Percentiles rank a stretch among this genome's conserved stretches.
phyloP scores from a whole-genome alignment of 2,329 filamentous ascomycete species.

The Mollisiaceae sp. region DNA sequence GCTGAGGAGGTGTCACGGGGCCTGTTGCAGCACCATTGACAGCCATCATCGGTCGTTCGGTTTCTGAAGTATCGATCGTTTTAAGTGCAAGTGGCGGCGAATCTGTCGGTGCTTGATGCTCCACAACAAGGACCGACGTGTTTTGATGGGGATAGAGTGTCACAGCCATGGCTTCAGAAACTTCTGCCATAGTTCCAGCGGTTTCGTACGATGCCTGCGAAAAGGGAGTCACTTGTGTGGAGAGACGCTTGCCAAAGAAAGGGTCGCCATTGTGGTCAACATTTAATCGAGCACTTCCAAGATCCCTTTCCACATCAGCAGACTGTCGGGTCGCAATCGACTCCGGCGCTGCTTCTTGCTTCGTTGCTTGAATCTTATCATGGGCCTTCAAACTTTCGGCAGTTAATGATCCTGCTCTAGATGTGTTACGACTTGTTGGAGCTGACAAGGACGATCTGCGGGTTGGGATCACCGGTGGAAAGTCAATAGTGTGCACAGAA shows the following conservation, averaged over 20 bases:
- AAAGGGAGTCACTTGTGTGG: conserved; percentile 65
- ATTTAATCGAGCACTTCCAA: conserved; percentile 36
- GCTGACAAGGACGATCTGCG: conserved; percentile 67
- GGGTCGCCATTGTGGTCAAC: conserved; percentile 60
- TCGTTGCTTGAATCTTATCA: conserved; percentile 45
- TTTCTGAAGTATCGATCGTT: conserved; percentile 24
- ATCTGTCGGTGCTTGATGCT: conserved; percentile 33
- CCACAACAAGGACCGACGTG: conserved; percentile 64
- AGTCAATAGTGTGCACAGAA: conserved; percentile 61
- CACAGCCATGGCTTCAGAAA: conserved; percentile 66
- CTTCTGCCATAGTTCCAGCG: conserved; percentile 63
- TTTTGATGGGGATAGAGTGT: conserved; percentile 69
- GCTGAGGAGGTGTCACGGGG: conserved; percentile 59
- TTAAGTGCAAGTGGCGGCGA: conserved; percentile 23
- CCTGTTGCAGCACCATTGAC: conserved; percentile 46
- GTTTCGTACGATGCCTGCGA: conserved; percentile 63
- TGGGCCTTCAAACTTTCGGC: conserved; percentile 63
- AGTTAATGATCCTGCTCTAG: conserved; percentile 60
- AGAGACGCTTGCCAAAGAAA: conserved; percentile 57
- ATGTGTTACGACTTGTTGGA: conserved; percentile 63
- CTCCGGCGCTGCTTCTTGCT: conserved; percentile 18
- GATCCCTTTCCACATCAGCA: conserved; percentile 28
- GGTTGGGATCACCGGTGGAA: conserved; percentile 60
- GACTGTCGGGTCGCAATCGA: conserved; percentile 15
- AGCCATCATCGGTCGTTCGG: conserved; percentile 27